Evolutionary conservation across 2,329 filamentous ascomycete genomes (phyloP).

Genomic region (Berkeleyomyces basicola): DNA sequence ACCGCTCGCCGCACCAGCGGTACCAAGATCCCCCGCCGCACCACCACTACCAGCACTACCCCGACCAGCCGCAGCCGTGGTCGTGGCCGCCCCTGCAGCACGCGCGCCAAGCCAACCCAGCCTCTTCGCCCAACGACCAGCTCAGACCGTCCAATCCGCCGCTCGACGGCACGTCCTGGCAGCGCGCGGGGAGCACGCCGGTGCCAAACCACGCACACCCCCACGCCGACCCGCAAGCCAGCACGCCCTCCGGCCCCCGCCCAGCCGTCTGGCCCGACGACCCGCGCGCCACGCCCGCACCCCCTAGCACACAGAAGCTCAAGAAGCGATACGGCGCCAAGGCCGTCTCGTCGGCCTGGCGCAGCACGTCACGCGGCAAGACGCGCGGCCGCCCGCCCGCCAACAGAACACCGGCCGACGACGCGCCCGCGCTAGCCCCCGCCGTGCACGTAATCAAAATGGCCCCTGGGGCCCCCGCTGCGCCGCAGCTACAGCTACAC

Average conservation of each 20-base stretch:
- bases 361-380: conserved; percentile 37
- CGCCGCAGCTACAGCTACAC: neutral
- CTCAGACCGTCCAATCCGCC: neutral
- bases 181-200: neutral
- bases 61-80: neutral
- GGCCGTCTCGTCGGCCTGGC: conserved; percentile 84
- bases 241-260: conserved; percentile 43
- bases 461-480: no score
- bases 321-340: conserved; percentile 53
- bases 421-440: neutral
- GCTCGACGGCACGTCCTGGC: neutral
- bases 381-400: conserved; percentile 59
- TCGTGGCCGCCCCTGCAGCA: neutral
- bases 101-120: neutral
- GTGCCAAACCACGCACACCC: conserved; percentile 7
- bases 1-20: conserved; percentile 15
- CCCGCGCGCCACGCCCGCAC: conserved; percentile 58
- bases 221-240: conserved; percentile 45
- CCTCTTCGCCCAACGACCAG: neutral
- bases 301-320: conserved; percentile 33
- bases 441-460: neutral
- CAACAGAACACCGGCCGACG: neutral
- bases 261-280: conserved; percentile 44
- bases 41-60: neutral
- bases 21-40: conserved; percentile 22